A percentile compares a stretch with the other conserved stretches of the same genome.
These are phyloP conservation scores for Pezicula neosporulosa DNA, from an alignment of 2,329 filamentous ascomycete species.

Conservation along the genomic window DNA sequence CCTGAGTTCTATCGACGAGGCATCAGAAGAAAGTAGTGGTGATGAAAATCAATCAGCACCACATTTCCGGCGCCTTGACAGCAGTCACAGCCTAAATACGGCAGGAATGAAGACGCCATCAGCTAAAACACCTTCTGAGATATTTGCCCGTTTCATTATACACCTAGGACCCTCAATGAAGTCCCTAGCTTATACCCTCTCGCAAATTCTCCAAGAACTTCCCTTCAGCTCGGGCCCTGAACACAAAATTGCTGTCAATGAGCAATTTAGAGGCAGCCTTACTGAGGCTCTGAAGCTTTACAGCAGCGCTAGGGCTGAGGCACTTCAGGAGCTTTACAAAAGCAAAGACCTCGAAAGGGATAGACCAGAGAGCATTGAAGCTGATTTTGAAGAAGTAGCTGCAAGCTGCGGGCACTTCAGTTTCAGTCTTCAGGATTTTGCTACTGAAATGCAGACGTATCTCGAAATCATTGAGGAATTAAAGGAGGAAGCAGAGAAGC, in stretches of 20 bases:
- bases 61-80: slow-evolving; percentile 7
- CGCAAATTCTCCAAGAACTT: slow-evolving; percentile 82
- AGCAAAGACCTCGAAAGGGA: slow-evolving; percentile 69
- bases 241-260: slow-evolving; percentile 70
- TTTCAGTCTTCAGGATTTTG: slow-evolving; percentile 86
- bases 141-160: slow-evolving; percentile 87
- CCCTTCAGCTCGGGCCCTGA: slow-evolving; percentile 71
- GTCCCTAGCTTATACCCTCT: slow-evolving; percentile 86
- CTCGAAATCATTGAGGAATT: slow-evolving; percentile 82
- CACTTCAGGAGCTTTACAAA: slow-evolving; percentile 76
- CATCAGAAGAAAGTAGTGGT: slow-evolving; percentile 52
- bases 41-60: slow-evolving; percentile 33
- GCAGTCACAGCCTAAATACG: slow-evolving; percentile 18
- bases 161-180: slow-evolving; percentile 93
- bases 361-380: slow-evolving; percentile 72
- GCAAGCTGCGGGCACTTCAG: slow-evolving; percentile 98
- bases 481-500: slow-evolving; percentile 64
- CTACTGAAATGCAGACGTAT: slow-evolving; percentile 82
- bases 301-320: slow-evolving; percentile 68
- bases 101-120: slow-evolving; percentile 27
- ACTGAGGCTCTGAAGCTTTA: slow-evolving; percentile 79
- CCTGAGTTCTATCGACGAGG: slow-evolving; percentile 61
- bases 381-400: slow-evolving; percentile 94
- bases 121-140: slow-evolving; percentile 68
- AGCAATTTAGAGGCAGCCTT: slow-evolving; percentile 76